Evolutionary conservation across 2,329 filamentous ascomycete species (phyloP).

Genomic region (Pyrenochaeta sp.): DNA sequence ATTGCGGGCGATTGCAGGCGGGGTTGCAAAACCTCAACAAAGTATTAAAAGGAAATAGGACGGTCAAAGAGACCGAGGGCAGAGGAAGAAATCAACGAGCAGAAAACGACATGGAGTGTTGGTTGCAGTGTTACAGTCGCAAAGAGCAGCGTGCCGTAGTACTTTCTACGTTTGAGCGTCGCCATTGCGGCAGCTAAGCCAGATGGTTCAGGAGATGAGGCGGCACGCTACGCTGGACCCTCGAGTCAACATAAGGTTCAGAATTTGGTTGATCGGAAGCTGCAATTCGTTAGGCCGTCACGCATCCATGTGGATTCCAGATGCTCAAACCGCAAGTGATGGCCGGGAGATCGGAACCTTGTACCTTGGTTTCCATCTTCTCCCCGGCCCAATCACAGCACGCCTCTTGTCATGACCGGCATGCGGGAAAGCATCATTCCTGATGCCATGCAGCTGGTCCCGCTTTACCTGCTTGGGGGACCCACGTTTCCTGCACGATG

Average conservation of each 20-base stretch:
- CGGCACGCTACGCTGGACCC: slow-evolving; percentile 13
- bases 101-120: slow-evolving; percentile 3
- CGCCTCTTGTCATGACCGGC: slow-evolving; percentile 10
- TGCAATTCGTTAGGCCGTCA: slow-evolving; percentile 1
- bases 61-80: not conserved
- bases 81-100: slow-evolving; percentile 1
- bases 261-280: not conserved
- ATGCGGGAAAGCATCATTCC: slow-evolving; percentile 14
- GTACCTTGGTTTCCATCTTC: too few species aligned
- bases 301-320: not conserved
- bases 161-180: slow-evolving; percentile 16
- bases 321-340: not conserved
- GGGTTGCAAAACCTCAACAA: not conserved
- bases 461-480: slow-evolving; percentile 1
- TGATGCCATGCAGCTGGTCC: slow-evolving; percentile 5
- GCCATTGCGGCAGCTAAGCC: slow-evolving; percentile 19
- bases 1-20: not conserved
- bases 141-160: slow-evolving; percentile 4
- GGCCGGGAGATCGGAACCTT: slow-evolving; percentile 5
- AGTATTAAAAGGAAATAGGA: slow-evolving; percentile 1
- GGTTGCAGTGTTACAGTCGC: slow-evolving; percentile 1
- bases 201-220: slow-evolving; percentile 23
- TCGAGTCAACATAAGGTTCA: slow-evolving; percentile 30
- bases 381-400: not conserved
- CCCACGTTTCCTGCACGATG: too few species aligned